Evolutionary conservation across 2,329 filamentous ascomycete species (phyloP).

Genomic region (Apiospora malaysiana): DNA sequence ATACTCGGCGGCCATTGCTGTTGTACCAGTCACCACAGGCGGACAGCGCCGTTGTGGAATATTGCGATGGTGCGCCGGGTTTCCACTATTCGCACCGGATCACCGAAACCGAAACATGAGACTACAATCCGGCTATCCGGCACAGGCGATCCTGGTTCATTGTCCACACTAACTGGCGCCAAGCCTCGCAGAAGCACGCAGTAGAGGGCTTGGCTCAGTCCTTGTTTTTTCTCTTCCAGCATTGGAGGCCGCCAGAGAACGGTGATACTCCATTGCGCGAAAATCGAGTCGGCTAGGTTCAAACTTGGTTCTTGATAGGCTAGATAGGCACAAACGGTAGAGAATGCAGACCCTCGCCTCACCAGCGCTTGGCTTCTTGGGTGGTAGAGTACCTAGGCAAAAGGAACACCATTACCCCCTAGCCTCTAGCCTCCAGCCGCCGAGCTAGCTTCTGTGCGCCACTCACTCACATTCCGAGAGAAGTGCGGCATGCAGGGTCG

Average conservation of each 20-base stretch:
- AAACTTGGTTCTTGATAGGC: not conserved
- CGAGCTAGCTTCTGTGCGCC: not conserved
- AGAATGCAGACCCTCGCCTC: not conserved
- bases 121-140: conserved; percentile 21
- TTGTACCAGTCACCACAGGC: not conserved
- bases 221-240: not conserved
- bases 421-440: not conserved
- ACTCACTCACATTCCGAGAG: not conserved
- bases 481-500: not conserved
- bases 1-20: not conserved
- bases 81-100: conserved; percentile 16
- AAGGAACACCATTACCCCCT: not conserved
- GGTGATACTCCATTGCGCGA: conserved; percentile 2
- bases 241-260: not conserved
- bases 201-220: not conserved
- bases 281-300: not conserved
- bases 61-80: conserved; percentile 7
- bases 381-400: not conserved
- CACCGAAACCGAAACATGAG: conserved; percentile 13
- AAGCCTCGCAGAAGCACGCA: conserved; percentile 15
- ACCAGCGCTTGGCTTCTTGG: not conserved
- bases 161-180: conserved; percentile 16
- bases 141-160: conserved; percentile 17
- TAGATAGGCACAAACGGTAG: not conserved
- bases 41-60: not conserved